phyloP scores from a whole-genome alignment of 768 basidiomycete genomes.

The Hygrophoropsis aurantiaca region DNA sequence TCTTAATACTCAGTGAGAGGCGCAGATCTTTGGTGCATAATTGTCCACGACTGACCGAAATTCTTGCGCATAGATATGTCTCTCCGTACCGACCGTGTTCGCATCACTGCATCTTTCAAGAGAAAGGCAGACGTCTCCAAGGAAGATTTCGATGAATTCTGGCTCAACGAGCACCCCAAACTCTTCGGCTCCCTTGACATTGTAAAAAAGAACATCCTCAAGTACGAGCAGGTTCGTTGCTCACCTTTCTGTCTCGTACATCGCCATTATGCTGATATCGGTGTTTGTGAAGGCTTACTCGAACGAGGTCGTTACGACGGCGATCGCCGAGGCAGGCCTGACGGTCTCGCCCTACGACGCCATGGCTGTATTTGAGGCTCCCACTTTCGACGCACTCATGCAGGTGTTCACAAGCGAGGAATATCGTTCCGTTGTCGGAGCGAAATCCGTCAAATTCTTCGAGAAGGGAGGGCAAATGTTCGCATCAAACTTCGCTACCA shows the following conservation, averaged over 20 bases:
- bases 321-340: slow-evolving; percentile 12
- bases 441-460: slow-evolving; percentile 7
- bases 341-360: slow-evolving; percentile 26
- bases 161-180: slow-evolving; percentile 27
- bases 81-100: slow-evolving; percentile 30
- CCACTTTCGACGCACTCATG: slow-evolving; percentile 31
- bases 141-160: slow-evolving; percentile 31
- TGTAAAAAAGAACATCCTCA: slow-evolving; percentile 32
- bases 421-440: slow-evolving; percentile 5
- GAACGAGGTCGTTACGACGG: slow-evolving; percentile 8
- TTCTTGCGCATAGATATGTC: slow-evolving; percentile 5
- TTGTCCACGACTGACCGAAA: not conserved
- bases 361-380: slow-evolving; percentile 30
- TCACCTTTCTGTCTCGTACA: not conserved
- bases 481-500: slow-evolving; percentile 10
- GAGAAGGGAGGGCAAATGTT: slow-evolving; percentile 11
- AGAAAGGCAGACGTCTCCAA: slow-evolving; percentile 23
- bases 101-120: slow-evolving; percentile 26
- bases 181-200: slow-evolving; percentile 30
- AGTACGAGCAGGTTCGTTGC: slow-evolving; percentile 33
- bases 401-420: slow-evolving; percentile 18
- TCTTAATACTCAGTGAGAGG: not conserved
- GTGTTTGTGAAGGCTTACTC: slow-evolving; percentile 17
- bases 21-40: not conserved
- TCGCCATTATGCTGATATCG: not conserved